These are phyloP conservation scores for Aspergillus leporis DNA, from an alignment of 495 filamentous ascomycete genomes.

Conservation along the genomic window DNA sequence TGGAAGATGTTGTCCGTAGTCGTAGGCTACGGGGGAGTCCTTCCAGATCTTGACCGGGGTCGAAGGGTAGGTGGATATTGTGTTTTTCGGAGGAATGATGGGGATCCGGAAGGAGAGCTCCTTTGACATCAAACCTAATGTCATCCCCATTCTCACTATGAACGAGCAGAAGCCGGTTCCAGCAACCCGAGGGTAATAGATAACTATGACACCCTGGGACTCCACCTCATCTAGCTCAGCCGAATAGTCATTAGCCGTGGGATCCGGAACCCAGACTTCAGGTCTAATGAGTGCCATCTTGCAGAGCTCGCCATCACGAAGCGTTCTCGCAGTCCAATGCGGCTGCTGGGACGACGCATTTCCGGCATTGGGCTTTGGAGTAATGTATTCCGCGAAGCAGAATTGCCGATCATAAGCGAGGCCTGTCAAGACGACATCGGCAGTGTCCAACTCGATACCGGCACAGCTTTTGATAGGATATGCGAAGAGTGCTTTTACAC, in stretches of 20 bases:
- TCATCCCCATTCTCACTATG: conserved; percentile 19
- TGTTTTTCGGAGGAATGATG: conserved; percentile 56
- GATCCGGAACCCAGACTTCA: conserved; percentile 79
- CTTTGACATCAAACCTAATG: conserved; percentile 23
- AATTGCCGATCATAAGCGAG: conserved; percentile 84
- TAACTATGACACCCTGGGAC: conserved; percentile 39
- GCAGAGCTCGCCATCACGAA: conserved; percentile 67
- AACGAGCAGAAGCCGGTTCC: conserved; percentile 8
- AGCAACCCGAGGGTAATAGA: conserved; percentile 35
- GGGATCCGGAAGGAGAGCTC: conserved; percentile 59
- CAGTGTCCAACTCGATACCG: conserved; percentile 70
- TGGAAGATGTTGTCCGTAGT: conserved; percentile 52
- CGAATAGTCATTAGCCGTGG: conserved; percentile 44
- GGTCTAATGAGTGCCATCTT: conserved; percentile 70
- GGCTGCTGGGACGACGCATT: conserved; percentile 34
- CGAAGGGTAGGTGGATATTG: conserved; percentile 58
- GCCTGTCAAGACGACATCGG: conserved; percentile 68
- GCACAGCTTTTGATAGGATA: conserved; percentile 89
- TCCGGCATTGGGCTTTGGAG: conserved; percentile 27
- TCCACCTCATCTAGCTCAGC: conserved; percentile 37
- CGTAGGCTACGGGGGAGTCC: conserved; percentile 54
- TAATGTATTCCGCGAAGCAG: conserved; percentile 71
- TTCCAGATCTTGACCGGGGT: conserved; percentile 78
- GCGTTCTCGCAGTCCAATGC: conserved; percentile 77
- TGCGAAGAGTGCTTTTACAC: conserved; percentile 77